Base-by-base conservation (phyloP, 257 asterid genomes). In the Misopates orontium region DNA sequence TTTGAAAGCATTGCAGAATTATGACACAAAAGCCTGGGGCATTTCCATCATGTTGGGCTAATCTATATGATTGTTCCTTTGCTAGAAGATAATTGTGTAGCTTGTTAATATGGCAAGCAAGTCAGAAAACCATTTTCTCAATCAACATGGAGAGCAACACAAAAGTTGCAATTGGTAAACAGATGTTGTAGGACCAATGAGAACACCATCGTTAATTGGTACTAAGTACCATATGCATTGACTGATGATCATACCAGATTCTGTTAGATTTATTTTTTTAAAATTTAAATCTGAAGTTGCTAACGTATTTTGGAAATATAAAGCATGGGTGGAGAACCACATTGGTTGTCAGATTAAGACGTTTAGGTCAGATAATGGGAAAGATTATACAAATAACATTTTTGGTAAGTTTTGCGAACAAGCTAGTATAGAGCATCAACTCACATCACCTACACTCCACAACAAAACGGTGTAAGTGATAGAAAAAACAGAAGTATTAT, bases 41-140 rank as follows among this genome's bases (percentile, higher is more conserved):
- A 71, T 23, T 64, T 25, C 15, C 56, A 71, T 48, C 60, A n/a
- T 61, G 23, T 5, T 64, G 16, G 32, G 61, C 42, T 15, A 17
- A 42, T 71, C 19, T 47, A n/a, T 7, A 14, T 28, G 23, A 9
- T 59, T 32, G 51, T 56, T 2, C 58, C 71, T 3, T 10, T 20
- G 22, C 13, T 54, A 60, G 56, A 51, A 17, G 22, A 52, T 32
- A 39, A 64, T 11, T 69, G 64, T 18, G 8, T 61, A 47, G 22
- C 53, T 7, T 69, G 75, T 39, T 36, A 69, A n/a, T 55, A 18
- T 39, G 79, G 58, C 1, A 68, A 69, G 49, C 52, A 55, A 56
- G 42, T 13, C 9, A 42, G 58, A 24, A n/a, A 16, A 16, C 28
- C 70, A 21, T 68, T 73, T 48, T 41, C 53, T 0, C 61, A 39